Conservation (phyloP, 768 basidiomycete genomes). For the Ramaria sp. region DNA sequence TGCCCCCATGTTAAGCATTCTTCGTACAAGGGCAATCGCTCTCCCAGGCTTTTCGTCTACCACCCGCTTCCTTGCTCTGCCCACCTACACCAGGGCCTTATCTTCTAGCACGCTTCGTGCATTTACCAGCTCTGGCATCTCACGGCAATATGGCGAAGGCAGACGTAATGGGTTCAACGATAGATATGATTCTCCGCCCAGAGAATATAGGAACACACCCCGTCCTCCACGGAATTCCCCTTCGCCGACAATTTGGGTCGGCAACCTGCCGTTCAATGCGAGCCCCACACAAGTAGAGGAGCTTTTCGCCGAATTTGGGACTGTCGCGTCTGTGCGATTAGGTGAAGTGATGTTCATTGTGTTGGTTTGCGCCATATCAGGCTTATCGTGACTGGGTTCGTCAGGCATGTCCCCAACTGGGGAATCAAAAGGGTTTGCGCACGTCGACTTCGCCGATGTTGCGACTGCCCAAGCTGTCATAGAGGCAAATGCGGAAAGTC, state of each 20-base stretch:
- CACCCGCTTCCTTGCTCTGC: neutral
- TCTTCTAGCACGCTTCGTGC: neutral
- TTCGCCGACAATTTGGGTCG: constrained; percentile 1
- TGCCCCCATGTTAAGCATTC: neutral
- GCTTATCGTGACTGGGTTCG: neutral
- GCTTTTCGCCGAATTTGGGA: neutral
- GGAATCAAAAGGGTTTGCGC: constrained; percentile 4
- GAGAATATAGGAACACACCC: neutral
- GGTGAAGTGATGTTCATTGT: neutral
- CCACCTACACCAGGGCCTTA: neutral
- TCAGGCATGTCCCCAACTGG: neutral
- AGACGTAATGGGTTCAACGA: neutral
- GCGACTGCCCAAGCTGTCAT: neutral
- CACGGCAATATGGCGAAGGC: neutral
- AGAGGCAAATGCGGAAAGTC: neutral
- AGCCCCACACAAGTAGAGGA: neutral
- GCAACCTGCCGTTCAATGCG: neutral
- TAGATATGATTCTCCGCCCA: neutral
- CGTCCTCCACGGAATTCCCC: neutral
- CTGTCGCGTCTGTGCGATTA: neutral
- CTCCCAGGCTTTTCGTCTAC: neutral
- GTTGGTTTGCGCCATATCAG: neutral
- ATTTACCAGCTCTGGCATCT: neutral
- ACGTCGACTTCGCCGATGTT: neutral
- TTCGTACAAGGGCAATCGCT: neutral